Evolutionary conservation across 345 rosid genomes (phyloP), one percentile per base, ranked within the genome.

Genomic region (Capsella bursapastoris): DNA sequence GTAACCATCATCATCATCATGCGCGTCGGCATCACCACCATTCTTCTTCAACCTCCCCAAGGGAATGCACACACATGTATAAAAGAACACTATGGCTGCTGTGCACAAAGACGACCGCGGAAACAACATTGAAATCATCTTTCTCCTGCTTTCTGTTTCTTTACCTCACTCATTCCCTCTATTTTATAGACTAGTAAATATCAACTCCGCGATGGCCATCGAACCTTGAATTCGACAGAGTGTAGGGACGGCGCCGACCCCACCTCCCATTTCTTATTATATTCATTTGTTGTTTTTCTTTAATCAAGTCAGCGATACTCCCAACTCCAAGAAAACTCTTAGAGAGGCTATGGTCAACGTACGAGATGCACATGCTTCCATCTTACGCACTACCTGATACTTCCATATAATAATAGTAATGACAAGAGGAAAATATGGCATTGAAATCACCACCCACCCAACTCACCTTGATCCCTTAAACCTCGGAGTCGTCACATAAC

Each of bases 231-330:
- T 27, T 59, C 78, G 78, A 78, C 75, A 64, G 75, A 64, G 75
- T 35, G 77, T 70, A 53, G 79, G 89, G 93, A 83, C 87, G 88
- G 89, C 89, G 84, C 93, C 87, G 88, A 83, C 91, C 84, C 81
- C 78, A 69, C 83, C 64, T 38, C 48, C 53, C 4, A 25, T 59
- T 53, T 65, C 56, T 66, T 78, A 71, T 78, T 64, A 77, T 57
- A 64, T 57, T 38, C 28, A 14, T 34, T 34, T 57, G 25, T 48
- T 71, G 16, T 60, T 31, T 67, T 69, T 62, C 40, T 45, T 51
- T 66, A 72, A 57, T n/a, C 37, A 65, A 66, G 76, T 72, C 72
- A 77, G 76, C 62, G 41, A 70, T 64, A 28, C 64, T 65, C 74
- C 38, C 65, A 70, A 71, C 57, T 63, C 63, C 43, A 77, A 77